These are phyloP conservation scores for Zygosaccharomyces pseudorouxii DNA, from an alignment of 805 yeast species.

Conservation along the genomic window DNA sequence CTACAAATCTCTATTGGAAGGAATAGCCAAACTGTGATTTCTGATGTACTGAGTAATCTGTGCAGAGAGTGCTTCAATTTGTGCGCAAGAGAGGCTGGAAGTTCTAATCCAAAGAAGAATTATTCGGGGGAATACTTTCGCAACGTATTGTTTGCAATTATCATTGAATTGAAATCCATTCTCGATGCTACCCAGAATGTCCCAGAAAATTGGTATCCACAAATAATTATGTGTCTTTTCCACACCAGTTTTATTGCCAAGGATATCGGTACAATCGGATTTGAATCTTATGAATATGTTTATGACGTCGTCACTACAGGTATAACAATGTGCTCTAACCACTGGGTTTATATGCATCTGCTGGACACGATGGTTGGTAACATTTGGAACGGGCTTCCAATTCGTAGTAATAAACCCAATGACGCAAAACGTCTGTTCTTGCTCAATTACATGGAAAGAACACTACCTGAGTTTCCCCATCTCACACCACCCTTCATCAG, in stretches of 20 bases:
- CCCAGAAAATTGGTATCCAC: slow-evolving; percentile 14
- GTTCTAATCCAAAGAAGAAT: slow-evolving; percentile 8
- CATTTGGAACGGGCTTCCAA: slow-evolving; percentile 5
- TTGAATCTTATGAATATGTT: slow-evolving; percentile 27
- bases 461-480: slow-evolving; percentile 8
- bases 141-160: slow-evolving; percentile 19
- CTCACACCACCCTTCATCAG: slow-evolving; percentile 8
- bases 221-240: slow-evolving; percentile 18
- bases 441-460: slow-evolving; percentile 23
- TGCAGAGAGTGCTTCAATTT: slow-evolving; percentile 13
- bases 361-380: slow-evolving; percentile 16
- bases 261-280: slow-evolving; percentile 26
- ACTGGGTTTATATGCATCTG: slow-evolving; percentile 5
- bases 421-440: slow-evolving; percentile 24
- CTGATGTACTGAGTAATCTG: slow-evolving; percentile 10
- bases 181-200: slow-evolving; percentile 7
- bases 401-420: slow-evolving; percentile 18
- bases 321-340: slow-evolving; percentile 3
- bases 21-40: slow-evolving; percentile 1
- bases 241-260: slow-evolving; percentile 22
- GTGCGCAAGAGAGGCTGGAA: slow-evolving; percentile 13
- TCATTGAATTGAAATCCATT: slow-evolving; percentile 18
- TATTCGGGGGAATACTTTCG: slow-evolving; percentile 19
- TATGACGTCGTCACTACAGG: slow-evolving; percentile 19
- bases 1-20: slow-evolving; percentile 17